A percentile compares a stretch with the other conserved stretches of the same genome.
These are phyloP conservation scores for Monosporascus sp. DNA, from an alignment of 2,329 filamentous ascomycete genomes.

Conservation along the genomic window DNA sequence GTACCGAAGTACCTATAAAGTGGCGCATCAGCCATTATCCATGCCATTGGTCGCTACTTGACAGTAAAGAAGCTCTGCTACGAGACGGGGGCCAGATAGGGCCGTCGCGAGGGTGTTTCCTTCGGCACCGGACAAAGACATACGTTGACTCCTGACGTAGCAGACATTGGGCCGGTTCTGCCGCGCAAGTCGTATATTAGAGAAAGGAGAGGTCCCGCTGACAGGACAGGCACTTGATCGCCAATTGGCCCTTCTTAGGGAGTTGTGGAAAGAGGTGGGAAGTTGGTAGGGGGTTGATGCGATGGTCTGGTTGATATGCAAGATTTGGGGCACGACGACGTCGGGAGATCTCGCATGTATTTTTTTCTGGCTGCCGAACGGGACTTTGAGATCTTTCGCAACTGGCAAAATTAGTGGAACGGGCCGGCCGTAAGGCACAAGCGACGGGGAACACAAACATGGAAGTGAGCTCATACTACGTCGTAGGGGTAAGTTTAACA, in stretches of 20 bases:
- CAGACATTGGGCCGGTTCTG: constrained; percentile 52
- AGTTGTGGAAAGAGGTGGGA: constrained; percentile 17
- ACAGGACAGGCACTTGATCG: constrained; percentile 35
- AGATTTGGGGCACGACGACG: constrained; percentile 7
- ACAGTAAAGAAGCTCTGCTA: neutral
- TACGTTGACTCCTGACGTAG: constrained; percentile 65
- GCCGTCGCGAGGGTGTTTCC: constrained; percentile 3
- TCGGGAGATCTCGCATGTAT: constrained; percentile 35
- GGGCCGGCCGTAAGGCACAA: neutral
- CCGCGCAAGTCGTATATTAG: constrained; percentile 32
- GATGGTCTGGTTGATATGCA: constrained; percentile 3
- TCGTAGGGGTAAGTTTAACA: no score
- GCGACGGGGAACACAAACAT: neutral
- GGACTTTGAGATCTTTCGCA: neutral
- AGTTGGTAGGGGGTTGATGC: constrained; percentile 9
- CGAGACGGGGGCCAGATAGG: no score
- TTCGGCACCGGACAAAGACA: constrained; percentile 29
- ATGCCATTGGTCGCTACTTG: neutral
- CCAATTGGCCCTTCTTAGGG: constrained; percentile 40
- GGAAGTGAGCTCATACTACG: neutral
- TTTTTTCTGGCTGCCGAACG: constrained; percentile 11
- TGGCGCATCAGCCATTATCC: constrained; percentile 5
- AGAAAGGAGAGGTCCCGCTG: constrained; percentile 22
- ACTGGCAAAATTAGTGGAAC: neutral
- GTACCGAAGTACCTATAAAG: constrained; percentile 84